Base-by-base conservation (phyloP, 75 land plant genomes). In the Pinus albicaulis region DNA sequence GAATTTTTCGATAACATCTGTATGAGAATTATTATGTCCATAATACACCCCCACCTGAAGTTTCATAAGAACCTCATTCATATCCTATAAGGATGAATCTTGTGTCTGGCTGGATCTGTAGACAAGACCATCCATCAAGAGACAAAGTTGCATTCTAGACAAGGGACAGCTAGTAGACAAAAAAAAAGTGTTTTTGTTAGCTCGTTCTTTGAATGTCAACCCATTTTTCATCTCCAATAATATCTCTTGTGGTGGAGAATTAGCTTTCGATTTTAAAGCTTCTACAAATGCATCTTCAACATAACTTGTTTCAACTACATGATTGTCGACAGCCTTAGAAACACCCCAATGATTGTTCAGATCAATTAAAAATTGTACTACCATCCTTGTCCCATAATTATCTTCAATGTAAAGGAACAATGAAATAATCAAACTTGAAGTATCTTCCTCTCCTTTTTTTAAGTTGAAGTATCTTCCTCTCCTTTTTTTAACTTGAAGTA, bases 101-200 rank as follows among this genome's bases (percentile, higher is more conserved):
- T 86, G 78, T 13, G 72, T 70, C 98, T 95, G 94, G 76, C n/a
- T 86, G 53, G 91, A 55, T 69, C 89, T 89, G 76, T 83, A 83
- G 20, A 96, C 89, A 75, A 90, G 90, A 19, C 99, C 99, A 86
- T 96, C 94, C 92, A 96, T 89, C 68, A 96, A 78, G 16, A 96
- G 83, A 79, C 83, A 81, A 48, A 93, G 92, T 38, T 87, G 65
- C 38, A 89, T 78, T 36, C 85, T 81, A 26, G 92, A 76, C 74
- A 96, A 75, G n/a, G 4, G 98, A 98, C 55, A 94, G 86, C 76
- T 89, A 90, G 80, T 73, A 89, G 70, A 86, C 93, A n/a, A n/a
- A n/a, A n/a, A 83, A 89, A 94, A 59, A 41, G 97, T 84, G 84
- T 90, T 94, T 68, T 87, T 79, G 55, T 82, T 44, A 56, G 91